Evolutionary conservation across 345 rosid species (phyloP), one percentile per base, ranked within the genome.

Genomic region (Citrus hindsii): DNA sequence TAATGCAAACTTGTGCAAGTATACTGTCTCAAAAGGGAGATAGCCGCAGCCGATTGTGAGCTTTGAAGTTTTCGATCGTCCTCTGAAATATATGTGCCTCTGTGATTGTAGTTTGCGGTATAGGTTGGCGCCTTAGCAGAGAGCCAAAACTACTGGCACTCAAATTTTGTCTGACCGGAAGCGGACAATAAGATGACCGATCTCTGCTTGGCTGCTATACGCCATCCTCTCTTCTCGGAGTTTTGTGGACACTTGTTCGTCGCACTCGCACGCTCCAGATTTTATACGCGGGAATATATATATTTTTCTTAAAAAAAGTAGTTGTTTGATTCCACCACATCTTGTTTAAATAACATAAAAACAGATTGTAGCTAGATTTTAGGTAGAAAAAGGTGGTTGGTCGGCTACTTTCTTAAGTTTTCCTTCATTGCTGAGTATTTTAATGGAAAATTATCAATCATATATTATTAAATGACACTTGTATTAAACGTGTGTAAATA

Each of bases 391-490:
- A 24, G 5, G 0, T 27, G 33, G 35, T 69, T 25, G 33, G 61
- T 48, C 25, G 5, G 73, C 25, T 14, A 8, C 73, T 4, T 42
- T 10, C 10, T 42, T 27, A 69, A 14, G 58, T 4, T 46, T 46
- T 46, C 51, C 19, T 12, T 27, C 21, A 9, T 46, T 71, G 24
- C 1, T 12, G 16, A 4, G 18, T 12, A 46, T 12, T 42, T 3
- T 1, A 42, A 42, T 42, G 48, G 3, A 30, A 30, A 30, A 30
- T 30, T 30, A 30, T 2, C 0, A 30, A 4, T 0, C 32, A 30
- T 30, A 3, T 30, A 30, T 0, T 0, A 0, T 30, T 30, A 30
- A 30, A 2, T 30, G 32, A 30, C 4, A 30, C 0, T 3, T 0
- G 4, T 30, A 30, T 30, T 3, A 30, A 30, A 30, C 4, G 32